These are phyloP conservation scores for Paramecium biaurelia DNA, from an alignment of 73 alveolate species.

Conservation along the genomic window DNA sequence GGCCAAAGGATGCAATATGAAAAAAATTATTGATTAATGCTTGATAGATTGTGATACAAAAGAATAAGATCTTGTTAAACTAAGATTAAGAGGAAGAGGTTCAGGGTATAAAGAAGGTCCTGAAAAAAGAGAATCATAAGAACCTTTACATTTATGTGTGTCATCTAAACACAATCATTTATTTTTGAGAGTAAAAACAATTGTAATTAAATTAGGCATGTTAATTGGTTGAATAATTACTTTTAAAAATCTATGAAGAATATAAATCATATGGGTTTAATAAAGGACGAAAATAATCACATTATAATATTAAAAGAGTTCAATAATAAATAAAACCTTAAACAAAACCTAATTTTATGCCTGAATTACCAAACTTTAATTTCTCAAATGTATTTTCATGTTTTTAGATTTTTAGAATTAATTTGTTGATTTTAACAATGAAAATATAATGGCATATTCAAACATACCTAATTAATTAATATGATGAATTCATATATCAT, in stretches of 20 bases:
- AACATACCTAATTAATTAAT: slow-evolving; percentile 36
- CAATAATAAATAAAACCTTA: not conserved
- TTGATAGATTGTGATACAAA: slow-evolving; percentile 71
- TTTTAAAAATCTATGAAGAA: slow-evolving; percentile 52
- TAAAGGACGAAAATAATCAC: not conserved
- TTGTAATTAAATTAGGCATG: slow-evolving; percentile 27
- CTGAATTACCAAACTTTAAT: slow-evolving; percentile 44
- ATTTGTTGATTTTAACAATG: not conserved
- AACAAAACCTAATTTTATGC: not conserved
- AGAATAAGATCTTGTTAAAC: slow-evolving; percentile 80
- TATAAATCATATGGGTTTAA: not conserved
- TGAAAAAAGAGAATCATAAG: slow-evolving; percentile 91
- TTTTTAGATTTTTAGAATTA: not conserved
- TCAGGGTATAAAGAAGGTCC: slow-evolving; percentile 99
- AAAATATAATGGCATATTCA: not conserved
- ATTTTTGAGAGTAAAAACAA: slow-evolving; percentile 41
- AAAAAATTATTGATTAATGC: slow-evolving; percentile 90
- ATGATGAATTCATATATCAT: not conserved
- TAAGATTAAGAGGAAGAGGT: slow-evolving; percentile 97
- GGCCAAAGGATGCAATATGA: slow-evolving; percentile 96
- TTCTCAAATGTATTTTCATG: not conserved
- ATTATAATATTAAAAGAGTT: not conserved
- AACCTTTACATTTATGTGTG: slow-evolving; percentile 95
- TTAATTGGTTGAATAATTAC: slow-evolving; percentile 38
- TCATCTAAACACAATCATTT: slow-evolving; percentile 83